Base-by-base conservation (phyloP, 2,329 filamentous ascomycete species). In the Aspergillus sp. region DNA sequence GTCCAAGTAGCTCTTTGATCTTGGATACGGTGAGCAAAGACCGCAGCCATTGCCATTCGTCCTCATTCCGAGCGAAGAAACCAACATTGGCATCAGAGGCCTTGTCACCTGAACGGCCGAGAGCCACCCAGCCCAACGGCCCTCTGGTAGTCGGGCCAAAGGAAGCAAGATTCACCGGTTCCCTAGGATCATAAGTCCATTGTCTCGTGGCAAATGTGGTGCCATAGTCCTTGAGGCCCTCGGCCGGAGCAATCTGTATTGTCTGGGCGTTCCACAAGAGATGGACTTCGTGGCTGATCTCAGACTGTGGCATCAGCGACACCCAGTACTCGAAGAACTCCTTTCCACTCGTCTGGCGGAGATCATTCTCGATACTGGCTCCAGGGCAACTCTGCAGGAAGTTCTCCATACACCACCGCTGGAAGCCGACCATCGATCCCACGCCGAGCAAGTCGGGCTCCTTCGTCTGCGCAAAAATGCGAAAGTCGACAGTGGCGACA, bases 391-490 rank as follows among this genome's bases (percentile, higher is more conserved):
- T 63, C 53, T 74, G 71, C 64, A 73, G 72, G 52, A 75, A 68
- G 47, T 70, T 71, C 49, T 74, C 69, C 16, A 72, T 66, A 23
- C 44, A 46, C 44, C 44, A 46, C 16, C 44, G 53, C 72, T 64
- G 11, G 62, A 68, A 17, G 70, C 38, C 67, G 2, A 72, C 55
- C 53, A 74, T 74, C 32, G 56, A 68, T 40, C 47, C 56, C 13
- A 69, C 64, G 16, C 62, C 64, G 11, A 70, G 64, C 52, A 68
- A 61, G 43, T 71, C 70, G 9, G 73, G 70, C 34, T 68, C 64
- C 14, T 53, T 64, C 7, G 81, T 78, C 59, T 84, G 76, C 0
- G 70, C 70, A 21, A 78, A 71, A 21, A 78, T 64, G 4, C 76
- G 66, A 41, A 78, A 62, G 19, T 72, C 68, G 1, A 65, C 69